A percentile compares a stretch with the other conserved stretches of the same genome.
phyloP scores from a whole-genome alignment of 768 basidiomycete species.

The Plicaturopsis crispa region DNA sequence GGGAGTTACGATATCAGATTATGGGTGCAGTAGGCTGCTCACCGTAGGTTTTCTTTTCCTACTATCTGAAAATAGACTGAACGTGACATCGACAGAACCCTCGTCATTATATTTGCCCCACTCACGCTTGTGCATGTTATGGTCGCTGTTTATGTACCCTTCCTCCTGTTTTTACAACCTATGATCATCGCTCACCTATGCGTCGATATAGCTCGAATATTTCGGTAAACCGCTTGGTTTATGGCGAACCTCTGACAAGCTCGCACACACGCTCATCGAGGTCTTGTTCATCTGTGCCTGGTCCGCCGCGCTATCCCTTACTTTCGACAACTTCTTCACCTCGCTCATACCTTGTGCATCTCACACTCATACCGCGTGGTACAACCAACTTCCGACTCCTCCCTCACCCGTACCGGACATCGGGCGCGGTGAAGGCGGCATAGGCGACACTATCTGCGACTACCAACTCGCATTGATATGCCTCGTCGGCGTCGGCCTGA shows the following conservation, averaged over 20 bases:
- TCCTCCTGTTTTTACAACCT: constrained; percentile 3
- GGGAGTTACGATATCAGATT: constrained; percentile 41
- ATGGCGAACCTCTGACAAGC: constrained; percentile 83
- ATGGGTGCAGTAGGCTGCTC: constrained; percentile 79
- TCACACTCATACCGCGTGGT: constrained; percentile 58
- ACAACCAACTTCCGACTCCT: constrained; percentile 52
- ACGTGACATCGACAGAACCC: constrained; percentile 35
- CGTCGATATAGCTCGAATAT: constrained; percentile 67
- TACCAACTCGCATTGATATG: constrained; percentile 72
- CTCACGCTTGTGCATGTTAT: constrained; percentile 81
- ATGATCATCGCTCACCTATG: constrained; percentile 13
- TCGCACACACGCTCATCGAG: constrained; percentile 81
- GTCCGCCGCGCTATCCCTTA: constrained; percentile 83
- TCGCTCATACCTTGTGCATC: constrained; percentile 74
- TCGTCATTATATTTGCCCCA: constrained; percentile 83
- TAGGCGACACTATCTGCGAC: constrained; percentile 61
- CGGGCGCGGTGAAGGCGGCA: constrained; percentile 32
- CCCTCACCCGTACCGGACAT: constrained; percentile 32
- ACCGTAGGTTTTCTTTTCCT: constrained; percentile 41
- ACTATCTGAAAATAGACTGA: background rate
- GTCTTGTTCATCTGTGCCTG: constrained; percentile 91
- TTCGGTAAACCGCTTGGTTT: constrained; percentile 89
- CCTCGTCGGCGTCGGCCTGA: constrained; percentile 68
- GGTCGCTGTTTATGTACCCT: constrained; percentile 73
- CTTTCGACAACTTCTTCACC: constrained; percentile 90